Base-by-base conservation (phyloP, 768 basidiomycete species). In the Suillus sp. region DNA sequence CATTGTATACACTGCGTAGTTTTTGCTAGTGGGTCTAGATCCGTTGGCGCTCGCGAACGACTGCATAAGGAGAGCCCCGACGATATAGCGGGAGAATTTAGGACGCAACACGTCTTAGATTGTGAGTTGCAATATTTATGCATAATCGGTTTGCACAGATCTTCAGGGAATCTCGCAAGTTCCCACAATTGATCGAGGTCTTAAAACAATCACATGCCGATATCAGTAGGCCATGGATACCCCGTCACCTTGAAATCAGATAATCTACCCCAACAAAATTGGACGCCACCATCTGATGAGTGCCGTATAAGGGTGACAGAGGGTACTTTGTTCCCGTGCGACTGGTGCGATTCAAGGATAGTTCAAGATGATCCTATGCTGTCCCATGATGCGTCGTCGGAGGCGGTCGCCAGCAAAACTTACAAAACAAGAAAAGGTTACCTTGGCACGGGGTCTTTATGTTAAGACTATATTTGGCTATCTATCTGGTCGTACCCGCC, bases 1-100 rank as follows among this genome's bases (percentile, higher is more conserved):
- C 59, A 59, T 22, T 63, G 51, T 54, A 59, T 59, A 54, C 13
- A 59, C 32, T 59, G 53, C 55, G 45, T 3, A 40, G 14, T 65
- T 60, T 37, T 50, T 14, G 35, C 62, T 27, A 32, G 57, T 59
- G 25, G 42, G 55, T 56, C 34, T 56, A 13, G 22, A 56, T 25
- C 11, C 5, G 20, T 32, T 53, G 30, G 2, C 11, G 32, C 51
- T 20, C 10, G 20, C 16, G 48, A 27, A 25, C 6, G 18, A 51
- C 50, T 51, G 30, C 2, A 53, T 32, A 53, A 53, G 51, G 32
- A 7, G 51, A 53, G 51, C 13, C 30, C 20, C 51, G 20, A 34
- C 11, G 34, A 34, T 34, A 53, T 34, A 34, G 51, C 51, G 51
- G 32, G 51, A 53, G 51, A 34, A 53, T n/a, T 20, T 53, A 53